Evolutionary conservation across 1,284 basidiomycete species (phyloP).

Genomic region (Tilletia horrida): DNA sequence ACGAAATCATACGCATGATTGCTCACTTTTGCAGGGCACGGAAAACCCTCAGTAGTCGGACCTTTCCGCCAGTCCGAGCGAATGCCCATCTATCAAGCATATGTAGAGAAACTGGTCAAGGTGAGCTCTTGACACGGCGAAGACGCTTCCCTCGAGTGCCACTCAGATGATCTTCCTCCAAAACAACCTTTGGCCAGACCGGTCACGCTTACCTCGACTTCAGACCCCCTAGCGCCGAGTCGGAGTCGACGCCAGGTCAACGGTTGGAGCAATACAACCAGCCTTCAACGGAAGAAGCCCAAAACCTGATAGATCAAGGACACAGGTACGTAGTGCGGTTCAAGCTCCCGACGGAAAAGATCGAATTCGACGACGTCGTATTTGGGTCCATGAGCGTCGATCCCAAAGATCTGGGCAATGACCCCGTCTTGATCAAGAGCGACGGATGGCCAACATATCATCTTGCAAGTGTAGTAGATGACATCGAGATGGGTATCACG

Average conservation of each 20-base stretch:
- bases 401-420: slow-evolving; percentile 69
- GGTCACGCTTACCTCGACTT: slow-evolving; percentile 94
- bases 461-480: slow-evolving; percentile 90
- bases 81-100: slow-evolving; percentile 73
- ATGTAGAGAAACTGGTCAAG: slow-evolving; percentile 71
- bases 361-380: slow-evolving; percentile 14
- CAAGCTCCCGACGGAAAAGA: slow-evolving; percentile 57
- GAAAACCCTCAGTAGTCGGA: slow-evolving; percentile 23
- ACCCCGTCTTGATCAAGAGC: slow-evolving; percentile 87
- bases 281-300: slow-evolving; percentile 73
- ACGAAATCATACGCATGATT: too few relatives aligned
- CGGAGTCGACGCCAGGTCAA: neutral
- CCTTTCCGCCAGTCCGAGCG: slow-evolving; percentile 71
- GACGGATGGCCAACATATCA: slow-evolving; percentile 95
- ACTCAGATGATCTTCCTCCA: neutral
- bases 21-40: too few relatives aligned
- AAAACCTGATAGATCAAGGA: slow-evolving; percentile 68
- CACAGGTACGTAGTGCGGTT: slow-evolving; percentile 79
- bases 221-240: slow-evolving; percentile 63
- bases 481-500: slow-evolving; percentile 90
- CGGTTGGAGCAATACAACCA: slow-evolving; percentile 75
- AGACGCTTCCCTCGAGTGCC: neutral
- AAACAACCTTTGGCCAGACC: slow-evolving; percentile 60
- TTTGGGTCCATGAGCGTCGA: slow-evolving; percentile 25
- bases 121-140: slow-evolving; percentile 56